Conservation (phyloP, 257 asterid species). For the Orobanche coerulescens region DNA sequence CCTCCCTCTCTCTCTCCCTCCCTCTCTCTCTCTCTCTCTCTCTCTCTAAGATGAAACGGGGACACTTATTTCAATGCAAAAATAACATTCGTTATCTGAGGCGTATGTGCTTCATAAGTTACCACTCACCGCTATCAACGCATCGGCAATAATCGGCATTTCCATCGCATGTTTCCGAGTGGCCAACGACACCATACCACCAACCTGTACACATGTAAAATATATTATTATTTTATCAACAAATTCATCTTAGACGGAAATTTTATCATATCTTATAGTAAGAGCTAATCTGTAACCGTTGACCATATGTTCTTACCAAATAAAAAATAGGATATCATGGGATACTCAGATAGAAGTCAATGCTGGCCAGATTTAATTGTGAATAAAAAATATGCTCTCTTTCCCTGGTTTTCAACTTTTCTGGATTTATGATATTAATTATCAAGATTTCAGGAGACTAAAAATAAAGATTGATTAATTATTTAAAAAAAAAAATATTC, state of each 20-base stretch:
- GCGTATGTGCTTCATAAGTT: no score
- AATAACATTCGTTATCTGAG: no score
- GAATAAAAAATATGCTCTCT: neutral
- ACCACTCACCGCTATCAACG: constrained; percentile 71
- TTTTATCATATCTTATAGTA: neutral
- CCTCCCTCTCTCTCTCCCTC: no score
- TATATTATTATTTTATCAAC: constrained; percentile 24
- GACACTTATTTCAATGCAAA: no score
- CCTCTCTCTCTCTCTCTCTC: no score
- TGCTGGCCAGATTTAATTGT: constrained; percentile 19
- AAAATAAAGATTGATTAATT: no score
- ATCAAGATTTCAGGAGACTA: no score
- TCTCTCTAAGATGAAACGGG: no score
- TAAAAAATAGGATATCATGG: neutral
- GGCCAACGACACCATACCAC: constrained; percentile 97
- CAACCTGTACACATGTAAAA: constrained; percentile 52
- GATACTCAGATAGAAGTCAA: constrained; percentile 27
- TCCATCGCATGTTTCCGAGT: constrained; percentile 80
- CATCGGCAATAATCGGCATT: constrained; percentile 57
- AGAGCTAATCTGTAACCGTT: neutral
- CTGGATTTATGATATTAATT: constrained; percentile 6
- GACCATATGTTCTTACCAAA: neutral
- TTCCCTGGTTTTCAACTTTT: constrained; percentile 7
- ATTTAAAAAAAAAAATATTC: no score
- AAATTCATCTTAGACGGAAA: neutral